These are phyloP conservation scores for Stachybotrys echinatus DNA, from an alignment of 2,329 filamentous ascomycete species.

Conservation along the genomic window DNA sequence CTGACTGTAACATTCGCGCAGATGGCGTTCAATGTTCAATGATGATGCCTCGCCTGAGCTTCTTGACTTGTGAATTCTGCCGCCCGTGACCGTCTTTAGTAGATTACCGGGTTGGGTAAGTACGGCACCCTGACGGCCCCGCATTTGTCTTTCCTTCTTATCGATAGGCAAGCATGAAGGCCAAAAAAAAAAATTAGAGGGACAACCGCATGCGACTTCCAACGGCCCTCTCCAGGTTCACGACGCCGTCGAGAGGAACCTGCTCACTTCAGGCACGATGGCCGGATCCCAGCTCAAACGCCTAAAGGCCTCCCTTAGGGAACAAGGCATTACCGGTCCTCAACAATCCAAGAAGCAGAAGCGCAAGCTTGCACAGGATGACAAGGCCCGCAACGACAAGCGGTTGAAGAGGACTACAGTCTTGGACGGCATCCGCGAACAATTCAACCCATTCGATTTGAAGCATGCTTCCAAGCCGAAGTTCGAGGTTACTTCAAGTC, in stretches of 20 bases:
- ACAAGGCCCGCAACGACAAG: conserved; percentile 62
- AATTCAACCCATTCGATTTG: conserved; percentile 97
- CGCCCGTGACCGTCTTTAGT: conserved; percentile 1
- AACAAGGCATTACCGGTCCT: conserved; percentile 84
- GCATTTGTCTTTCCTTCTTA: conserved; percentile 6
- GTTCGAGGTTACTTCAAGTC: conserved; percentile 73
- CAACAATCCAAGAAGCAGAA: conserved; percentile 96
- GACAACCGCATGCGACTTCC: background rate
- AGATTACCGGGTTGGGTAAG: background rate
- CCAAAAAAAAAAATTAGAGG: conserved; percentile 16
- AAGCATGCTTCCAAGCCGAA: conserved; percentile 79
- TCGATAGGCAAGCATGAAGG: conserved; percentile 9
- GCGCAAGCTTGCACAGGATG: conserved; percentile 65
- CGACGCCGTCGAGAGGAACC: background rate
- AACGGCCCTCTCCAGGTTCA: background rate
- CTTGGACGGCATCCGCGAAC: conserved; percentile 81
- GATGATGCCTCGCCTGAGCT: background rate
- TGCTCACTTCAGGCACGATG: conserved; percentile 56
- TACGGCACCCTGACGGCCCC: conserved; percentile 3
- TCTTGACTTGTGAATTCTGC: conserved; percentile 14
- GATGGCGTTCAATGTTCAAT: background rate
- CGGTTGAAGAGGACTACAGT: conserved; percentile 72
- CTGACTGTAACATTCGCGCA: background rate
- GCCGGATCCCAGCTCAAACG: conserved; percentile 94
- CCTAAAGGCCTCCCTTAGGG: conserved; percentile 82